phyloP scores from a whole-genome alignment of 345 rosid species.

The Draba incana region DNA sequence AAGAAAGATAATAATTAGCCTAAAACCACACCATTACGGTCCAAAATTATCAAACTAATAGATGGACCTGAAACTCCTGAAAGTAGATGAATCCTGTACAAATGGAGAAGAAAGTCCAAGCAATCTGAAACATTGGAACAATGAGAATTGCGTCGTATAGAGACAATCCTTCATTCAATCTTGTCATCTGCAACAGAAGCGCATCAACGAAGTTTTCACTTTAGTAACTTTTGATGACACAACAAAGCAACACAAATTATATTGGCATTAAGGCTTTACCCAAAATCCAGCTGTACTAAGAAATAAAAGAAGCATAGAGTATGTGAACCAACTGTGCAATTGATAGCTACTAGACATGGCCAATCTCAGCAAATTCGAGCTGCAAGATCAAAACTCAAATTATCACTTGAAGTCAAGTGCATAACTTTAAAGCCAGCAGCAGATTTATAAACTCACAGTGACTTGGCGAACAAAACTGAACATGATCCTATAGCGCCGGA shows the following conservation, averaged over 20 bases:
- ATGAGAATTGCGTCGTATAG: slow-evolving; percentile 93
- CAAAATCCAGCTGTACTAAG: slow-evolving; percentile 98
- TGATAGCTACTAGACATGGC: slow-evolving; percentile 88
- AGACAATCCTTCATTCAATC: slow-evolving; percentile 93
- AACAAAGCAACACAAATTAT: slow-evolving; percentile 18
- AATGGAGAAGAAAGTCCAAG: slow-evolving; percentile 98
- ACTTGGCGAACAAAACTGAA: slow-evolving; percentile 97
- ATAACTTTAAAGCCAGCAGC: slow-evolving; percentile 2
- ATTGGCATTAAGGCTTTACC: slow-evolving; percentile 56
- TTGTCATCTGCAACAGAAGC: slow-evolving; percentile 72
- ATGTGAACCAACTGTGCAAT: slow-evolving; percentile 96
- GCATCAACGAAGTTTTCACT: slow-evolving; percentile 7
- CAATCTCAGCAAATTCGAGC: slow-evolving; percentile 91
- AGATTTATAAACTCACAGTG: slow-evolving; percentile 66
- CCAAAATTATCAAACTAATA: slow-evolving; percentile 9
- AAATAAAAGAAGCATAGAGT: slow-evolving; percentile 94
- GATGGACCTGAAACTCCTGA: slow-evolving; percentile 92
- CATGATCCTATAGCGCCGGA: slow-evolving; percentile 98
- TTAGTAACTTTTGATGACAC: slow-evolving; percentile 22
- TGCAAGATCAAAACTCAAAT: slow-evolving; percentile 45
- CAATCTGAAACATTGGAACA: slow-evolving; percentile 99
- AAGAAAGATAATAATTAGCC: slow-evolving; percentile 1
- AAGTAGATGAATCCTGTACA: slow-evolving; percentile 98
- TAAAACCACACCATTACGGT: neutral
- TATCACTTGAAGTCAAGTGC: slow-evolving; percentile 20